Conservation (phyloP, 1,284 basidiomycete genomes). For the Agroathelia rolfsii region DNA sequence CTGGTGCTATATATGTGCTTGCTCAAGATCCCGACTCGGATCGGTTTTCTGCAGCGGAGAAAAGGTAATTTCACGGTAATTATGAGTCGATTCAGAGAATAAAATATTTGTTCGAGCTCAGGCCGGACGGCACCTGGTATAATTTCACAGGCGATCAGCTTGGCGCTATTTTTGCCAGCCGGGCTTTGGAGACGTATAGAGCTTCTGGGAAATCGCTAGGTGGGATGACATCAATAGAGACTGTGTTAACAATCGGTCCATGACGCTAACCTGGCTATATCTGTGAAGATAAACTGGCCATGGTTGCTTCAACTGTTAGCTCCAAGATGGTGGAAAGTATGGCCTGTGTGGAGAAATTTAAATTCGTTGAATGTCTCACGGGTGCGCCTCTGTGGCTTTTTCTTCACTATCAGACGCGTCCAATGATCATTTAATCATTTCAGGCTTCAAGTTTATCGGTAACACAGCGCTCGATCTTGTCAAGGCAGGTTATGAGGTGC, state of each 20-base stretch:
- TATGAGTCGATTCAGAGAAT: slow-evolving; percentile 1
- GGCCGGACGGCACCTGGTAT: slow-evolving; percentile 48
- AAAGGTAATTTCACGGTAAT: slow-evolving; percentile 29
- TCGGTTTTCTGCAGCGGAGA: slow-evolving; percentile 75
- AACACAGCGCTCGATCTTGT: slow-evolving; percentile 65
- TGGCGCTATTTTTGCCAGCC: slow-evolving; percentile 64
- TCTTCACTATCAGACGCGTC: not conserved
- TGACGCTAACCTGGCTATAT: slow-evolving; percentile 7
- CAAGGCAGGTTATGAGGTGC: slow-evolving; percentile 58
- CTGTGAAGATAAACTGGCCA: slow-evolving; percentile 51
- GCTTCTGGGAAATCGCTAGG: slow-evolving; percentile 48
- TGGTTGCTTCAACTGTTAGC: slow-evolving; percentile 82
- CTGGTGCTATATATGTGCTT: slow-evolving; percentile 51
- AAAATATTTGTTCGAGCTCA: slow-evolving; percentile 15
- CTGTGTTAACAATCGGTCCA: not conserved
- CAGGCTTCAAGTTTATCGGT: slow-evolving; percentile 80
- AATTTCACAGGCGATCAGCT: slow-evolving; percentile 81
- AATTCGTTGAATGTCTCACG: slow-evolving; percentile 74
- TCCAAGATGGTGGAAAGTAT: slow-evolving; percentile 79
- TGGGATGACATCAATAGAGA: slow-evolving; percentile 15
- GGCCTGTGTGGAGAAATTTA: slow-evolving; percentile 67
- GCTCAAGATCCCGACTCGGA: slow-evolving; percentile 85
- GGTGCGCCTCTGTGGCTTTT: slow-evolving; percentile 31
- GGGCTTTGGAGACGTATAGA: slow-evolving; percentile 50
- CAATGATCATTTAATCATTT: slow-evolving; percentile 1